Evolutionary conservation across 768 basidiomycete genomes (phyloP).

Genomic region (Boletus rubroflammeus): DNA sequence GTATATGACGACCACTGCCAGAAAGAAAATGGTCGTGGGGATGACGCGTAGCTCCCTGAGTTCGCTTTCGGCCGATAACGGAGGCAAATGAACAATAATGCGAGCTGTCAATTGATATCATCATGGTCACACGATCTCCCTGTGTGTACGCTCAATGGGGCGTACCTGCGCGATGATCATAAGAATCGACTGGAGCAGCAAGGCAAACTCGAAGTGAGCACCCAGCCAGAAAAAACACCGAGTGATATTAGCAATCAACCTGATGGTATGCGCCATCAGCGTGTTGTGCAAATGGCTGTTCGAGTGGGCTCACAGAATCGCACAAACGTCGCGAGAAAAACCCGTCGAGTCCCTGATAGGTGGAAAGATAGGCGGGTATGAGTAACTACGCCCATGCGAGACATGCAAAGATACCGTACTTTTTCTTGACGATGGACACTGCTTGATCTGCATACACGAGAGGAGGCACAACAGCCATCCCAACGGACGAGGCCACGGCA

Average conservation of each 20-base stretch:
- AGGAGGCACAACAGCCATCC: conserved; percentile 84
- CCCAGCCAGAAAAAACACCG: conserved; percentile 92
- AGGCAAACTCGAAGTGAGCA: conserved; percentile 67
- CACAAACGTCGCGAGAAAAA: conserved; percentile 84
- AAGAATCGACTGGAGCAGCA: conserved; percentile 77
- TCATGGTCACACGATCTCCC: conserved; percentile 20
- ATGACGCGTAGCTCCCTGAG: conserved; percentile 55
- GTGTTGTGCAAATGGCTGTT: neutral
- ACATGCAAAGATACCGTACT: conserved; percentile 37
- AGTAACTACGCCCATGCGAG: conserved; percentile 1
- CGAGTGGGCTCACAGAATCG: conserved; percentile 56
- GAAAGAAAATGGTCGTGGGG: conserved; percentile 66
- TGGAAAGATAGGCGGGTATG: conserved; percentile 3
- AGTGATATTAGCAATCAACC: conserved; percentile 79
- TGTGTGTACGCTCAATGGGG: conserved; percentile 1
- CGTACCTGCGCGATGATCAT: conserved; percentile 83
- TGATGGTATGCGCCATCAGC: conserved; percentile 27
- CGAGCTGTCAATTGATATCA: conserved; percentile 47
- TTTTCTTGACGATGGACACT: conserved; percentile 73
- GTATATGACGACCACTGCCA: conserved; percentile 83
- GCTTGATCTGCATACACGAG: conserved; percentile 85
- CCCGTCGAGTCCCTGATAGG: conserved; percentile 70
- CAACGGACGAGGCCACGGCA: conserved; percentile 63
- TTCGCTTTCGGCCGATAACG: conserved; percentile 59
- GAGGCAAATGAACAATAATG: conserved; percentile 78